Percentiles rank a stretch among this genome's conserved stretches.
These are phyloP conservation scores for Phytophthora pini DNA, from an alignment of 352 stramenopile species.

Conservation along the genomic window DNA sequence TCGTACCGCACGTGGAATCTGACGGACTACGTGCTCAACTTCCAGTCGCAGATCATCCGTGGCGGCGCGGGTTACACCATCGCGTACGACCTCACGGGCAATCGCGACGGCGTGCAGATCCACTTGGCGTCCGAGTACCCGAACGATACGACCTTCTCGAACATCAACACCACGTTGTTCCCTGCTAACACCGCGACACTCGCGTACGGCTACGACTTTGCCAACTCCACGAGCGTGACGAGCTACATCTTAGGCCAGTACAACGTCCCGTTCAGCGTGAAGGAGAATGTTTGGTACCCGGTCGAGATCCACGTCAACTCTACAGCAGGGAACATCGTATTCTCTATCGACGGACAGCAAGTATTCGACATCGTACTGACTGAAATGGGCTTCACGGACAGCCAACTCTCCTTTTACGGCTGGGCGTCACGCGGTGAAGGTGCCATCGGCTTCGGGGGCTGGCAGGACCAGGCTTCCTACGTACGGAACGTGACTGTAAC, in stretches of 20 bases:
- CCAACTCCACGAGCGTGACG: constrained; percentile 35
- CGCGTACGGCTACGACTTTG: constrained; percentile 38
- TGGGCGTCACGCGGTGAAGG: not conserved
- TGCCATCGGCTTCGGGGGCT: constrained; percentile 32
- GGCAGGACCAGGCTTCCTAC: constrained; percentile 34
- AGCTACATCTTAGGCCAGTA: constrained; percentile 41
- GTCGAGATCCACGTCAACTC: constrained; percentile 75
- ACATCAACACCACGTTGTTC: constrained; percentile 41
- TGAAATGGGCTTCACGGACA: too few relatives aligned
- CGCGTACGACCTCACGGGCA: constrained; percentile 37
- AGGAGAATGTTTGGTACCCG: constrained; percentile 71
- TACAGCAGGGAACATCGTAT: constrained; percentile 39
- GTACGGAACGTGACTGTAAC: constrained; percentile 30
- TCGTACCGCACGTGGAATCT: constrained; percentile 42
- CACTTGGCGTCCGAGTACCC: constrained; percentile 45
- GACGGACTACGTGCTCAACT: constrained; percentile 35
- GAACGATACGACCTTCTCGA: constrained; percentile 29
- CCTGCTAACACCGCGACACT: constrained; percentile 36
- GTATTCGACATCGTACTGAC: not conserved
- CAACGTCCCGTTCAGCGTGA: constrained; percentile 70
- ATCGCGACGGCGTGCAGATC: constrained; percentile 38
- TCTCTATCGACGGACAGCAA: constrained; percentile 24
- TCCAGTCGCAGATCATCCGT: constrained; percentile 36
- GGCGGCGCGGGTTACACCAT: constrained; percentile 26
- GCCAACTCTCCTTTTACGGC: too few relatives aligned